These are phyloP conservation scores for Populus nigra DNA, from an alignment of 345 rosid species.

Conservation along the genomic window DNA sequence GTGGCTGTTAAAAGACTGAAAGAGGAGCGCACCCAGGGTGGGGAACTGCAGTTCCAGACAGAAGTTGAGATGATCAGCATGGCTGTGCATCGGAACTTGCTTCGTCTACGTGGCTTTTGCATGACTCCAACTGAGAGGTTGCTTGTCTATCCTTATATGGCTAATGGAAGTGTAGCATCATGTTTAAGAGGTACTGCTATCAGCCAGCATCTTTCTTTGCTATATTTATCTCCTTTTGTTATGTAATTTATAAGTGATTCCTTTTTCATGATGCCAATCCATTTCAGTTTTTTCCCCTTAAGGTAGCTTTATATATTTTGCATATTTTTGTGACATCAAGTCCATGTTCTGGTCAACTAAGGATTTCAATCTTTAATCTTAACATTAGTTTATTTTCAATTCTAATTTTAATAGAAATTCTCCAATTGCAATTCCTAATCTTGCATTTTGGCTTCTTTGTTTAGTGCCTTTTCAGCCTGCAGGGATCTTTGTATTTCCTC, in stretches of 20 bases:
- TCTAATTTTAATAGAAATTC: neutral
- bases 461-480: neutral
- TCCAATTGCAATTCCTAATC: neutral
- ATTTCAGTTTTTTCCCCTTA: neutral
- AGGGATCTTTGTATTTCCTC: neutral
- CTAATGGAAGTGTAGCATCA: conserved; percentile 93
- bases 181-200: conserved; percentile 72
- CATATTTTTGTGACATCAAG: neutral
- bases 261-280: neutral
- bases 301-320: neutral
- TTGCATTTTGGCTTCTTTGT: neutral
- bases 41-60: conserved; percentile 87
- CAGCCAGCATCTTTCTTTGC: neutral
- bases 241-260: neutral
- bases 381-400: neutral
- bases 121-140: conserved; percentile 92
- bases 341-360: neutral
- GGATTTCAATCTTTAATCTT: neutral
- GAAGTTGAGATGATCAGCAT: conserved; percentile 93
- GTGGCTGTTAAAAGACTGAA: conserved; percentile 88
- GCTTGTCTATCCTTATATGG: conserved; percentile 86
- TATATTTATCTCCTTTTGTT: neutral
- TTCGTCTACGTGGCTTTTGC: conserved; percentile 86
- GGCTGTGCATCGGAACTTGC: conserved; percentile 91
- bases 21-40: conserved; percentile 85